Base-by-base conservation (phyloP, 1,139 yeast genomes). In the Scheffersomyces lignicola region DNA sequence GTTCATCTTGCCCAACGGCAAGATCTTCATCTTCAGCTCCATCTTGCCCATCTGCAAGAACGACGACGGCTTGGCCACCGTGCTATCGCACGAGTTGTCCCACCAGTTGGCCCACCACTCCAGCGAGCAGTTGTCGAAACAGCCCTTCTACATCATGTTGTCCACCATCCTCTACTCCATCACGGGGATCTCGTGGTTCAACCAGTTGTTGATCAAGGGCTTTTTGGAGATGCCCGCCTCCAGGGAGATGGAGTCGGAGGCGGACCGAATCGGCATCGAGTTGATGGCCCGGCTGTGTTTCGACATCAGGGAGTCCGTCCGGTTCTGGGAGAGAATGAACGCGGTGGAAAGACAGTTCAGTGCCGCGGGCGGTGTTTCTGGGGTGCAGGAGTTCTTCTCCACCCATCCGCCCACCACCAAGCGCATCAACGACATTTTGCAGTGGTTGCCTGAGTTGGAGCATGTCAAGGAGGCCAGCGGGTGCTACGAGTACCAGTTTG, bases 21-120 rank as follows among this genome's bases (percentile, higher is more conserved):
- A 90, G 59, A 95, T 94, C 29, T 92, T 92, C 60, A 88, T 92
- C 13, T 87, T 87, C 51, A 73, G 83, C 33, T 79, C 87, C 13
- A 87, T 94, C 34, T 58, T 92, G 35, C 85, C 88, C 1, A 78
- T 92, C 23, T 84, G 96, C 54, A 63, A 67, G 25, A 80, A 87
- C 53, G 94, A 88, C 36, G 94, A 88, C 52, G 97, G 97, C 1
- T 62, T 94, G 29, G 98, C 98, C 10, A 89, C 97, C 0, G 96
- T 94, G 1, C 65, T 92, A 29, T 72, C 96, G 0, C 99, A 92
- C 55, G 99, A 94, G 51, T 76, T 90, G 36, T 89, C 96, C 0
- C 97, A 92, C 61, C 95, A 89, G 54, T 69, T 92, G 48, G 96
- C 97, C 4, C 82, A 95, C 42, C 98, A 92, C 56, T 78, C 94